These are phyloP conservation scores for Oligophagozyma castellii DNA, from an alignment of 1,139 yeast species.

Conservation along the genomic window DNA sequence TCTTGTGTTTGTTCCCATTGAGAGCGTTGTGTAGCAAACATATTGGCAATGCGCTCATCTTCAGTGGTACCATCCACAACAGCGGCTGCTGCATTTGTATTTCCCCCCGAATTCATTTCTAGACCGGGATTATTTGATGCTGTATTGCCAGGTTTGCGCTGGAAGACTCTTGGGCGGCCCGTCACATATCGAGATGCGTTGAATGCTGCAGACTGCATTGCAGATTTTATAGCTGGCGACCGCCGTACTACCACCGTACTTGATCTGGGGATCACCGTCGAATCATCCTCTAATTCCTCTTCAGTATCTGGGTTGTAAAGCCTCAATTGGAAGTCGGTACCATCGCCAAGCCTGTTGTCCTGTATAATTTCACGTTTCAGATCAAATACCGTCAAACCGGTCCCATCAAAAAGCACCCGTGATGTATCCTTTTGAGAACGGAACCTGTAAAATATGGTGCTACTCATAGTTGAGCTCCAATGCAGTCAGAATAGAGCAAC, in stretches of 20 bases:
- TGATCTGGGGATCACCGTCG: constrained; percentile 72
- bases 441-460: constrained; percentile 80
- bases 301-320: constrained; percentile 68
- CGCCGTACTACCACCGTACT: constrained; percentile 71
- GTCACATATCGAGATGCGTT: constrained; percentile 73
- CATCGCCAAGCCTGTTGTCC: constrained; percentile 71
- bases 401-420: constrained; percentile 83
- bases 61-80: constrained; percentile 37
- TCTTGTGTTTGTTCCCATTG: constrained; percentile 95
- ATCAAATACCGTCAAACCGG: constrained; percentile 90
- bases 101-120: constrained; percentile 9
- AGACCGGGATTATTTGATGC: constrained; percentile 6
- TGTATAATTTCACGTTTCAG: constrained; percentile 77
- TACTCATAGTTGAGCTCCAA: constrained; percentile 43
- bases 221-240: constrained; percentile 50
- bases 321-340: constrained; percentile 69
- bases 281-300: constrained; percentile 78
- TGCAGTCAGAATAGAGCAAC: too few species aligned
- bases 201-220: constrained; percentile 49
- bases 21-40: constrained; percentile 86
- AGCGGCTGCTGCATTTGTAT: constrained; percentile 3
- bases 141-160: constrained; percentile 11
- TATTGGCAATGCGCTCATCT: constrained; percentile 75
- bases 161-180: constrained; percentile 57
- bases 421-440: constrained; percentile 72